Percentiles rank a stretch among this genome's conserved stretches.
These are phyloP conservation scores for Lachancea sp. DNA, from an alignment of 805 yeast species.

Conservation along the genomic window DNA sequence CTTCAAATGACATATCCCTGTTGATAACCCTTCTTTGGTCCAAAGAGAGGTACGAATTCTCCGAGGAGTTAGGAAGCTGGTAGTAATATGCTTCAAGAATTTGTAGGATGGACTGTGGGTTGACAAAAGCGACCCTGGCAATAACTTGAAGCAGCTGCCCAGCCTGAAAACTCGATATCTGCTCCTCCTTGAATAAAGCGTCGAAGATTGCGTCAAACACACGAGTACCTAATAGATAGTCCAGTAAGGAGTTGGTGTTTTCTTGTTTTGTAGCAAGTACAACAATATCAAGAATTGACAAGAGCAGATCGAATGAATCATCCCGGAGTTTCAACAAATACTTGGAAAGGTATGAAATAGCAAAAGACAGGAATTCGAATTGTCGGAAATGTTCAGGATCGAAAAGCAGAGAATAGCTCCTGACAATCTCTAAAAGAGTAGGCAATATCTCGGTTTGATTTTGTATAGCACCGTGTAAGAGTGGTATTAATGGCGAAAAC, in stretches of 20 bases:
- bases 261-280: conserved; percentile 23
- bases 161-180: conserved; percentile 28
- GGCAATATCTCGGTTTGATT: conserved; percentile 73
- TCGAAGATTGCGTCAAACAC: conserved; percentile 23
- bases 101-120: conserved; percentile 30
- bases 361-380: conserved; percentile 15
- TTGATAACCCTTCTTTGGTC: conserved; percentile 19
- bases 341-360: conserved; percentile 45
- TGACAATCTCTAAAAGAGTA: conserved; percentile 49
- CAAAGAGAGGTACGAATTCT: conserved; percentile 18
- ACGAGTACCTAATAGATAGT: conserved; percentile 25
- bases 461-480: conserved; percentile 52
- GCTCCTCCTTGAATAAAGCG: conserved; percentile 27
- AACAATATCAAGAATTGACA: conserved; percentile 35
- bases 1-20: conserved; percentile 24
- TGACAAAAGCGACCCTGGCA: conserved; percentile 33
- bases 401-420: conserved; percentile 54
- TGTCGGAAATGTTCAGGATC: conserved; percentile 34
- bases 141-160: conserved; percentile 33
- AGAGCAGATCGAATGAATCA: conserved; percentile 50
- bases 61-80: conserved; percentile 17
- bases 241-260: conserved; percentile 18
- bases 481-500: conserved; percentile 42
- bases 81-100: conserved; percentile 25
- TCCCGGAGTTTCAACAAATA: conserved; percentile 61